Conservation (phyloP, 2,329 filamentous ascomycete species). For the Arachnopeziza araneosa region DNA sequence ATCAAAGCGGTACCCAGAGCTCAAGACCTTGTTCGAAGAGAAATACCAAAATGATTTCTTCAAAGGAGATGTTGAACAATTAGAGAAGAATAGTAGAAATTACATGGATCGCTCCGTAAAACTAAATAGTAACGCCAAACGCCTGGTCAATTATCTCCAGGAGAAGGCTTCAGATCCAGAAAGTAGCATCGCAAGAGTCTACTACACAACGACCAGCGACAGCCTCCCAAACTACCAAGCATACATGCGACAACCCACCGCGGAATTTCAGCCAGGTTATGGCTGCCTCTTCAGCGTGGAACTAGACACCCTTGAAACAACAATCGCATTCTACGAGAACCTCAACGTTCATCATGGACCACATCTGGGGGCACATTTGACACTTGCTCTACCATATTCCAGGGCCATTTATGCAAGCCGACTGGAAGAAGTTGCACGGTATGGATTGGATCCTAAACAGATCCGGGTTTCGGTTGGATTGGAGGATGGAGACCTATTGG, state of each 20-base stretch:
- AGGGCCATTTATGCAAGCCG: conserved; percentile 17
- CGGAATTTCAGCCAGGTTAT: conserved; percentile 47
- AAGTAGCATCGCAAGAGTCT: conserved; percentile 35
- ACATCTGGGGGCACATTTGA: conserved; percentile 48
- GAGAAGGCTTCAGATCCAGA: conserved; percentile 16
- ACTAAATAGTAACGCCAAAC: conserved; percentile 39
- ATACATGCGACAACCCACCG: conserved; percentile 27
- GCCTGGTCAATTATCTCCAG: conserved; percentile 35
- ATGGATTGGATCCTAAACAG: conserved; percentile 15
- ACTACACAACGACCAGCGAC: conserved; percentile 37
- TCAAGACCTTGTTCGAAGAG: conserved; percentile 31
- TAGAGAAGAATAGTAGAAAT: conserved; percentile 41
- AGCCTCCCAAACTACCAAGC: conserved; percentile 22
- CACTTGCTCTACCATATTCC: conserved; percentile 37
- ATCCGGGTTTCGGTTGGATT: conserved; percentile 19
- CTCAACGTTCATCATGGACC: conserved; percentile 46
- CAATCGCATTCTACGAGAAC: conserved; percentile 44
- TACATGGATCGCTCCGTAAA: conserved; percentile 36
- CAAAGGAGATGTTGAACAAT: conserved; percentile 39
- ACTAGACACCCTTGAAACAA: conserved; percentile 37
- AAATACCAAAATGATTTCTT: conserved; percentile 42
- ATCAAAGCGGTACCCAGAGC: conserved; percentile 35
- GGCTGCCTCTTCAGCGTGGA: conserved; percentile 50
- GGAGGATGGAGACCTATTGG: conserved; percentile 17
- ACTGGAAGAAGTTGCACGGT: conserved; percentile 12